Conservation (phyloP, 306 rosid species). For the Betula pendula region DNA sequence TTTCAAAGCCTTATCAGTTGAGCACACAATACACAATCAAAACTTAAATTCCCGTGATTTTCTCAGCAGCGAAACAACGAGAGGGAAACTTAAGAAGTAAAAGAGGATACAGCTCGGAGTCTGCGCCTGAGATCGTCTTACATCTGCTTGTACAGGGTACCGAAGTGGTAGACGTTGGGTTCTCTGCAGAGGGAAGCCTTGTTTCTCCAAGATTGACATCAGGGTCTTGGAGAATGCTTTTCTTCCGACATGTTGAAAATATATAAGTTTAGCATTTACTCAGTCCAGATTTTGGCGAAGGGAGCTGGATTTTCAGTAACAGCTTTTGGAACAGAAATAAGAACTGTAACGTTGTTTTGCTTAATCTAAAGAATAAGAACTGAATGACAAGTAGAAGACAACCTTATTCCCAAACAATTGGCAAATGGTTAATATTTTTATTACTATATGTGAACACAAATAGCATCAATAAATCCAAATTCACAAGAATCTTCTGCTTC, state of each 20-base stretch:
- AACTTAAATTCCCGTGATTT: neutral
- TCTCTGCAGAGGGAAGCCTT: slow-evolving; percentile 94
- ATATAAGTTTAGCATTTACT: too few relatives aligned
- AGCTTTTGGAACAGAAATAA: neutral
- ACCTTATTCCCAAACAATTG: neutral
- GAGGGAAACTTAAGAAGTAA: slow-evolving; percentile 5
- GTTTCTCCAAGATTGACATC: too few relatives aligned
- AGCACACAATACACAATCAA: neutral
- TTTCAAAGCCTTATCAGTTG: neutral
- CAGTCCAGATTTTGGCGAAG: too few relatives aligned
- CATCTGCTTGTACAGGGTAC: slow-evolving; percentile 92
- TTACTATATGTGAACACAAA: too few relatives aligned
- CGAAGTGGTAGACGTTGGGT: slow-evolving; percentile 92
- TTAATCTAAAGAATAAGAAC: neutral
- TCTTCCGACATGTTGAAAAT: too few relatives aligned
- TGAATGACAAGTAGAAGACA: too few relatives aligned
- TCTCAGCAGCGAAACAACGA: neutral
- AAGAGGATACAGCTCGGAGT: slow-evolving; percentile 83
- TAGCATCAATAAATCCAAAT: neutral
- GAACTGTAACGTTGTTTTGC: neutral
- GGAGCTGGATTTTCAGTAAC: too few relatives aligned
- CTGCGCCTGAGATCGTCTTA: slow-evolving; percentile 81
- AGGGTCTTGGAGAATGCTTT: too few relatives aligned
- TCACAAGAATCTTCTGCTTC: neutral
- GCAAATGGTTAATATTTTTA: too few relatives aligned